Base-by-base conservation (phyloP, 805 yeast genomes). In the Wickerhamomyces xylosicus region DNA sequence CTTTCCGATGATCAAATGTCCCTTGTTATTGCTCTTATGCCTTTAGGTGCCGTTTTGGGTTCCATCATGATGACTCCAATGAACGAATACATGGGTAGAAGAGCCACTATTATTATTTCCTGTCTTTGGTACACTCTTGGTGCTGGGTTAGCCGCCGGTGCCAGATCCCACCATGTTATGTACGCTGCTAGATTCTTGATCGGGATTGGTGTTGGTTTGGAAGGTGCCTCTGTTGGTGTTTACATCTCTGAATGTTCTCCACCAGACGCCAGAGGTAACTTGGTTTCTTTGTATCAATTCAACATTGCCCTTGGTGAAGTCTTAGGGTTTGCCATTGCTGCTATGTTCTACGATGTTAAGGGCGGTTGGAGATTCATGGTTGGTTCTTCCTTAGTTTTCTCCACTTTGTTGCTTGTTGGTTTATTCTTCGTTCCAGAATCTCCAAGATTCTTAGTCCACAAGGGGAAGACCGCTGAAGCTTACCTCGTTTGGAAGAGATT, bases 1-100 rank as follows among this genome's bases (percentile, higher is more conserved):
- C 57, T 77, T 35, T 48, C 62, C 16, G 41, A 59, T 5, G 59
- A 63, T 45, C 64, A 77, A 46, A 61, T 59, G 37, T 76, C 83
- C 2, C 62, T 77, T 43, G 70, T 77, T 16, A 66, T 74, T 31
- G 63, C 79, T 21, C 63, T 74, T 39, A 74, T 77, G 79, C 84
- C 85, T n/a, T 57, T 78, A 35, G 85, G 84, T 47, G 84, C 81
- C 27, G 69, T 77, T 57, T 69, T 70, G 21, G 85, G 85, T 36
- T 71, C 80, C 41, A 60, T 78, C 31, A 50, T 74, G 41, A 65
- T 78, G 66, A 67, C 81, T 3, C 82, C 82, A 3, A 56, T 73
- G 45, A 74, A 69, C 50, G 76, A 73, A 49, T 54, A 40, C 40
- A 59, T 74, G 34, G 84, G 85, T 15, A 68, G 84, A 54, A 67